phyloP scores from a whole-genome alignment of 2,329 filamentous ascomycete species.

The Akanthomyces uredinophilus region DNA sequence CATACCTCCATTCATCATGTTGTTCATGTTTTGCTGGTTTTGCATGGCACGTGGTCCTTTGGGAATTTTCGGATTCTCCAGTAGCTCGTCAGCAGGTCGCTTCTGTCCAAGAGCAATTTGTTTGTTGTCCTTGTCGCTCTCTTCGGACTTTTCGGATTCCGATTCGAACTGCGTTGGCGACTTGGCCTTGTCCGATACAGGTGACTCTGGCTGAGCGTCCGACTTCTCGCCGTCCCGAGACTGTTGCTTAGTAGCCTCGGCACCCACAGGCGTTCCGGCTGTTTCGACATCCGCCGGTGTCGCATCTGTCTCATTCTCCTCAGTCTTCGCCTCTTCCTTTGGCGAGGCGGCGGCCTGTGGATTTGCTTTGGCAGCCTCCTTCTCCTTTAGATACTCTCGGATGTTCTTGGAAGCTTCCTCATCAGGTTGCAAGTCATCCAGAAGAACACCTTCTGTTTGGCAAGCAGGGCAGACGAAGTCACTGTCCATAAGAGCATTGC shows the following conservation, averaged over 20 bases:
- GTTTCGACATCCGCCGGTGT: conserved; percentile 20
- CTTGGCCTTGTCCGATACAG: conserved; percentile 27
- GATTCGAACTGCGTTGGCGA: conserved; percentile 20
- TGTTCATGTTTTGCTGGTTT: conserved; percentile 44
- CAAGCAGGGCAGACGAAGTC: conserved; percentile 95
- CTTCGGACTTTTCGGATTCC: conserved; percentile 36
- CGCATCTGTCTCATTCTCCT: conserved; percentile 35
- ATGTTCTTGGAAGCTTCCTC: conserved; percentile 74
- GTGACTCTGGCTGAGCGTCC: conserved; percentile 1
- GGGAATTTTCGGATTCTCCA: conserved; percentile 59
- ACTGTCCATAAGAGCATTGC: conserved; percentile 96
- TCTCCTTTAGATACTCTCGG: conserved; percentile 63
- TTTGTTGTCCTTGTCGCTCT: conserved; percentile 24
- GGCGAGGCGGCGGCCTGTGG: conserved; percentile 29
- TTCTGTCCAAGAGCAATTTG: conserved; percentile 58
- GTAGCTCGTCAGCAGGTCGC: conserved; percentile 69
- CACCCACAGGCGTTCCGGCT: neutral
- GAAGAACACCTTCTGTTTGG: conserved; percentile 81
- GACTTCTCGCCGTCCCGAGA: neutral
- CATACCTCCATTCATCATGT: conserved; percentile 40
- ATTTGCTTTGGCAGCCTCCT: conserved; percentile 44
- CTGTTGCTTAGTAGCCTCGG: neutral
- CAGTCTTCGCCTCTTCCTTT: conserved; percentile 29
- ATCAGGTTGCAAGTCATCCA: conserved; percentile 84
- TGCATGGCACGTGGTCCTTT: conserved; percentile 64